Evolutionary conservation across 148 eudicot genomes (phyloP).

Genomic region (Silene latifolia): DNA sequence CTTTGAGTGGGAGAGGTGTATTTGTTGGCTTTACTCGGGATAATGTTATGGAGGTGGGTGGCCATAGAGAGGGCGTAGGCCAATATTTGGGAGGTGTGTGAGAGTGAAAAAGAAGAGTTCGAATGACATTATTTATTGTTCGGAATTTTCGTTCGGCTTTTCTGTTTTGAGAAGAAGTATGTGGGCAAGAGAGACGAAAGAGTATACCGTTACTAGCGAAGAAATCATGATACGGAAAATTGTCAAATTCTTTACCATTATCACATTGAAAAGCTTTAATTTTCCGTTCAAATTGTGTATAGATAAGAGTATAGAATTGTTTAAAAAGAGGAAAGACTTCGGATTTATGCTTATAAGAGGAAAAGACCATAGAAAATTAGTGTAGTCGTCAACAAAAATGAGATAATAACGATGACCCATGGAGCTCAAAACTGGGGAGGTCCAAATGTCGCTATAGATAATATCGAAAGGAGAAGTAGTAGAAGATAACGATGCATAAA

Average conservation of each 20-base stretch:
- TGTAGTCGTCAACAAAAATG: not conserved
- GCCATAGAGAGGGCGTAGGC: no score
- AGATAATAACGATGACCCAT: not conserved
- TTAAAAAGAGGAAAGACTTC: no score
- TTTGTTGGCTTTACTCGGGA: no score
- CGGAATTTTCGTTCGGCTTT: no score
- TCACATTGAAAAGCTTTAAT: not conserved
- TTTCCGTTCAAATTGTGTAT: not conserved
- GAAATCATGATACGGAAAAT: no score
- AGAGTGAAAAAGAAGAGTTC: not conserved
- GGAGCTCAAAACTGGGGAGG: not conserved
- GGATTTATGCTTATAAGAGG: not conserved
- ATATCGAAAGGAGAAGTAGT: no score
- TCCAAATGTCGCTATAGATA: no score
- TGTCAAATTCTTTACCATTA: not conserved
- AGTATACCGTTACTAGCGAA: not conserved
- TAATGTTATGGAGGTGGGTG: no score
- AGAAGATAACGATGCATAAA: no score
- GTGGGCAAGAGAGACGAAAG: not conserved
- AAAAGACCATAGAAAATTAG: not conserved
- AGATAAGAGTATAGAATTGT: not conserved
- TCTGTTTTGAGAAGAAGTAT: no score
- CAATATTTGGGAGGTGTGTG: not conserved
- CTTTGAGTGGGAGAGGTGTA: no score
- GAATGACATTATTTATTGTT: not conserved